These are phyloP conservation scores for Sequoia sempervirens DNA, from an alignment of 75 land plant genomes.

Conservation along the genomic window DNA sequence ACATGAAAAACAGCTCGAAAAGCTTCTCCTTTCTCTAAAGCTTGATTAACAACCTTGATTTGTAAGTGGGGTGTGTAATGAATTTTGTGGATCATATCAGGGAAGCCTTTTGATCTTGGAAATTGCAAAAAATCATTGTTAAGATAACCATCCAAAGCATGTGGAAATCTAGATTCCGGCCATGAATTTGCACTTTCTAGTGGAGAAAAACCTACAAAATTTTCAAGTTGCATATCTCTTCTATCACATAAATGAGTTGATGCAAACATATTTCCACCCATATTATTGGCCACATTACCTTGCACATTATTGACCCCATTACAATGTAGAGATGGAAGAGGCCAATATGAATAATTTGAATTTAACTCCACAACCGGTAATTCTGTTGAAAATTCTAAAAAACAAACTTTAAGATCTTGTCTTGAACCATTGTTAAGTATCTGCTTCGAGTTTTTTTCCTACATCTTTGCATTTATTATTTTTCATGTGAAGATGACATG, in stretches of 20 bases:
- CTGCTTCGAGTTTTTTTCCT: background rate
- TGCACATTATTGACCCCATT: background rate
- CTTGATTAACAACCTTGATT: conserved; percentile 28
- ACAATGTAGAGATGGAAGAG: background rate
- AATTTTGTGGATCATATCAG: background rate
- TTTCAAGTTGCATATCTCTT: background rate
- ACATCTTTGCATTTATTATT: background rate
- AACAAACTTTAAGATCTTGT: background rate
- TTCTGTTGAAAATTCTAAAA: background rate
- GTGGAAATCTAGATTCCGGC: background rate
- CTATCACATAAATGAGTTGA: background rate
- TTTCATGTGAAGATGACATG: background rate
- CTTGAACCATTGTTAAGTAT: background rate
- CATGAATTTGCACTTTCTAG: background rate
- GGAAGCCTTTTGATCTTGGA: conserved; percentile 1
- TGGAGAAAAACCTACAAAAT: background rate
- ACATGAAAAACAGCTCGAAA: conserved; percentile 61
- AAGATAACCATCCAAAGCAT: background rate
- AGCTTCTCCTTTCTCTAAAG: conserved; percentile 52
- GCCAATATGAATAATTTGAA: background rate
- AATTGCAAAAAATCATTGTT: background rate
- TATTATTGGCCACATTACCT: background rate
- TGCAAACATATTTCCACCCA: background rate
- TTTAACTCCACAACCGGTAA: background rate
- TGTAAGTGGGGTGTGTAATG: conserved; percentile 37